Percentiles rank a stretch among this genome's conserved stretches.
phyloP scores from a whole-genome alignment of 495 filamentous ascomycete species.

The Coniosporium apollinis region DNA sequence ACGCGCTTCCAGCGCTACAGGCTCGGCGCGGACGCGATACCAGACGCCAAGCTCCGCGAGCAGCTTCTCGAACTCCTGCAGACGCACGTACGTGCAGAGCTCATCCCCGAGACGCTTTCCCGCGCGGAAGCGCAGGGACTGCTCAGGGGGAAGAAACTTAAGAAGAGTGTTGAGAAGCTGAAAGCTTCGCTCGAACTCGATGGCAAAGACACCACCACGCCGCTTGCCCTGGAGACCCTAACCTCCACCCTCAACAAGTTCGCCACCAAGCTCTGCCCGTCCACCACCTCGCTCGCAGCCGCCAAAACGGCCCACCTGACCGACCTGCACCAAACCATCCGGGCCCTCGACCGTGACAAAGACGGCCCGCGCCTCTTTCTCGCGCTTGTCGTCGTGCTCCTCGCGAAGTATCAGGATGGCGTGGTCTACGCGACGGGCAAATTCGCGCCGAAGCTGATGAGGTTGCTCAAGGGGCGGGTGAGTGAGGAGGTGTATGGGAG shows the following conservation, averaged over 20 bases:
- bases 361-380: conserved; percentile 19
- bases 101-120: conserved; percentile 11
- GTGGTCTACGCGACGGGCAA: conserved; percentile 17
- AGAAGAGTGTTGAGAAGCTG: conserved; percentile 9
- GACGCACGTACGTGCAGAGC: conserved; percentile 9
- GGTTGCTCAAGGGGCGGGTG: conserved; percentile 10
- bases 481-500: conserved; percentile 8
- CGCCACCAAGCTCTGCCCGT: no score
- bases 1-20: conserved; percentile 6
- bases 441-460: conserved; percentile 19
- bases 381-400: conserved; percentile 14
- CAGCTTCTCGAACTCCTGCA: conserved; percentile 10
- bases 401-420: conserved; percentile 9
- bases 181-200: conserved; percentile 3
- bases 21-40: conserved; percentile 6
- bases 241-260: no score
- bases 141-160: conserved; percentile 6
- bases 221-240: no score
- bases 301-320: no score
- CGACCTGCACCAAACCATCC: no score
- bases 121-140: conserved; percentile 8
- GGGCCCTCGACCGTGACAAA: no score
- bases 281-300: no score
- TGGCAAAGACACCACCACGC: no score
- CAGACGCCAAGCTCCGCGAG: conserved; percentile 10